These are phyloP conservation scores for Mucor irregularis DNA, from an alignment of 371 early-diverging fungal species.

Conservation along the genomic window DNA sequence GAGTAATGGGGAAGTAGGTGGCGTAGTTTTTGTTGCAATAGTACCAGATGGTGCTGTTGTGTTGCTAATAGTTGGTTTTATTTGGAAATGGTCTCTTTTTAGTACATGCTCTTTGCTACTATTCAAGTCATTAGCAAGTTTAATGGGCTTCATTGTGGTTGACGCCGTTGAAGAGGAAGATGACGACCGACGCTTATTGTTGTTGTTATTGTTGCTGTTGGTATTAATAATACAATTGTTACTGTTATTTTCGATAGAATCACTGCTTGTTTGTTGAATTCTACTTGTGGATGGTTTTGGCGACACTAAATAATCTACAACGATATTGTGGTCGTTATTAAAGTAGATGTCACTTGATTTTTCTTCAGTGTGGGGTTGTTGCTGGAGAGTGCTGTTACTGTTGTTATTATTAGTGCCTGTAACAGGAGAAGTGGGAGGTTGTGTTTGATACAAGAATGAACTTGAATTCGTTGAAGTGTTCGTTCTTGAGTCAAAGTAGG, in stretches of 20 bases:
- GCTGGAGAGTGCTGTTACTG: background rate
- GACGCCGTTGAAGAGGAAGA: slow-evolving; percentile 1
- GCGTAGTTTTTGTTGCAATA: background rate
- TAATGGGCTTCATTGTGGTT: slow-evolving; percentile 9
- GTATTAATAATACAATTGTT: no score
- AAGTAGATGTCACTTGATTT: slow-evolving; percentile 12
- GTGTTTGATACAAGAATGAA: slow-evolving; percentile 14
- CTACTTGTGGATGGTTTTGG: slow-evolving; percentile 24
- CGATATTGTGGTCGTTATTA: slow-evolving; percentile 3
- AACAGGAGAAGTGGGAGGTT: slow-evolving; percentile 15
- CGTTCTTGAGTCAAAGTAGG: slow-evolving; percentile 12
- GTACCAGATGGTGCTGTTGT: background rate
- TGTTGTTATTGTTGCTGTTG: background rate
- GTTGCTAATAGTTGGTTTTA: slow-evolving; percentile 4
- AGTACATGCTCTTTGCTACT: slow-evolving; percentile 9
- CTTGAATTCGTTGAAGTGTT: background rate
- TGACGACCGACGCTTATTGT: slow-evolving; percentile 3
- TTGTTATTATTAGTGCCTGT: slow-evolving; percentile 7
- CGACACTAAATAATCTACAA: slow-evolving; percentile 20
- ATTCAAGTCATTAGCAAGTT: slow-evolving; percentile 4
- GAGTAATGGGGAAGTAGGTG: background rate
- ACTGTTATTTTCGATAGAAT: background rate
- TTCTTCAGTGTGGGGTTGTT: slow-evolving; percentile 1
- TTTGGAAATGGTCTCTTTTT: slow-evolving; percentile 5
- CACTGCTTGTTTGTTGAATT: background rate